Evolutionary conservation across 2,329 filamentous ascomycete genomes (phyloP).

Genomic region (Trichoderma sp.): DNA sequence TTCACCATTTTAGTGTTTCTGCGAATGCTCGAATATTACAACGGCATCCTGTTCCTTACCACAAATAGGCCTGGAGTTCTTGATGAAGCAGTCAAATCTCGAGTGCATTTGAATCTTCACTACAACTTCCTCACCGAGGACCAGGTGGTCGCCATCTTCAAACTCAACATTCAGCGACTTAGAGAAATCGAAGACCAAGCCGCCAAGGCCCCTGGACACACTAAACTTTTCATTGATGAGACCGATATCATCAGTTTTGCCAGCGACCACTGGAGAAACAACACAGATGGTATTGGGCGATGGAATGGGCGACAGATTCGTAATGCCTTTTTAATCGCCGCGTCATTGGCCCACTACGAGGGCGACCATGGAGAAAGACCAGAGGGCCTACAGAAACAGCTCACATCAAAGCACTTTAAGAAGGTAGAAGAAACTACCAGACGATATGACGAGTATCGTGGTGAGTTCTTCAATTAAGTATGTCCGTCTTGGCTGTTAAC

Average conservation of each 20-base stretch:
- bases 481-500: too few species aligned
- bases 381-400: constrained; percentile 14
- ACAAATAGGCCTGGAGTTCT: not conserved
- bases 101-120: not conserved
- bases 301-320: constrained; percentile 33
- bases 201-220: constrained; percentile 16
- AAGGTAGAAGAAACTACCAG: constrained; percentile 22
- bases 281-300: constrained; percentile 12
- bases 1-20: constrained; percentile 35
- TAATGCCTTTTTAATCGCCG: constrained; percentile 30
- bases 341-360: constrained; percentile 21
- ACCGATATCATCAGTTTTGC: constrained; percentile 5
- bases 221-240: constrained; percentile 2
- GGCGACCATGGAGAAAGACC: constrained; percentile 3
- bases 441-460: constrained; percentile 20
- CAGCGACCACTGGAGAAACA: constrained; percentile 2
- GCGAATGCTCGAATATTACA: not conserved
- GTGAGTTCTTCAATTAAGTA: too few species aligned
- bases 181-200: constrained; percentile 32
- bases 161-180: constrained; percentile 15
- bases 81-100: not conserved
- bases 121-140: not conserved
- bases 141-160: not conserved
- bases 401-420: constrained; percentile 22
- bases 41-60: not conserved